A percentile compares a stretch with the other conserved stretches of the same genome.
These are phyloP conservation scores for Krasilnikovozyma curviuscula DNA, from an alignment of 768 basidiomycete species.

Conservation along the genomic window DNA sequence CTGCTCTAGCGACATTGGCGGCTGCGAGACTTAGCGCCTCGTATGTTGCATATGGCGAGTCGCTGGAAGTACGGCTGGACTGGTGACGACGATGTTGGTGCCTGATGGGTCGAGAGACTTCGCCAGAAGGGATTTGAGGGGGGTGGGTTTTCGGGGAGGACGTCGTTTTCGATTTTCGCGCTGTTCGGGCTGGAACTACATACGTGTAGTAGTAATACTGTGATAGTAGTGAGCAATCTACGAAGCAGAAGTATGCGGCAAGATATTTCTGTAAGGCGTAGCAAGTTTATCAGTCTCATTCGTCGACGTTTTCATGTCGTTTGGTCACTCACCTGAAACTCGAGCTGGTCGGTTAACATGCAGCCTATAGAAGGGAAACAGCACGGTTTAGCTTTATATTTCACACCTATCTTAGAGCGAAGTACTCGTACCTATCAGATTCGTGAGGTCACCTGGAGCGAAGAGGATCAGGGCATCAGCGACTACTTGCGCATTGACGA, in stretches of 20 bases:
- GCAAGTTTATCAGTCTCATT: background rate
- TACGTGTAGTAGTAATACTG: slow-evolving; percentile 62
- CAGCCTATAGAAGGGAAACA: slow-evolving; percentile 31
- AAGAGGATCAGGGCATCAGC: background rate
- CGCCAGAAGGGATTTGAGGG: slow-evolving; percentile 30
- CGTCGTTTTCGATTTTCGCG: background rate
- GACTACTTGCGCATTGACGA: background rate
- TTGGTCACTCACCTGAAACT: slow-evolving; percentile 56
- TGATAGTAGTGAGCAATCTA: slow-evolving; percentile 45
- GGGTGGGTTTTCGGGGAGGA: slow-evolving; percentile 11
- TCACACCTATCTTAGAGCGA: no score
- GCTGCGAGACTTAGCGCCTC: slow-evolving; percentile 32
- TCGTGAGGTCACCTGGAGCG: slow-evolving; percentile 64
- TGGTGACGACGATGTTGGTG: no score
- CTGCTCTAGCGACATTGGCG: slow-evolving; percentile 51
- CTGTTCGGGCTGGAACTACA: no score
- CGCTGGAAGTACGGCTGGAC: background rate
- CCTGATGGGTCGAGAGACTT: slow-evolving; percentile 36
- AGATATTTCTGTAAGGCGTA: slow-evolving; percentile 48
- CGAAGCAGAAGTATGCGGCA: slow-evolving; percentile 69
- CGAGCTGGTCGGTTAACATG: slow-evolving; percentile 74
- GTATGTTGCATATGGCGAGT: background rate
- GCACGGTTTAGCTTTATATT: slow-evolving; percentile 6
- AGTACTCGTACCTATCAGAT: slow-evolving; percentile 61
- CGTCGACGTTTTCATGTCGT: background rate